Evolutionary conservation across 306 rosid species (phyloP).

Genomic region (cucumber (Cucumis sativus)): DNA sequence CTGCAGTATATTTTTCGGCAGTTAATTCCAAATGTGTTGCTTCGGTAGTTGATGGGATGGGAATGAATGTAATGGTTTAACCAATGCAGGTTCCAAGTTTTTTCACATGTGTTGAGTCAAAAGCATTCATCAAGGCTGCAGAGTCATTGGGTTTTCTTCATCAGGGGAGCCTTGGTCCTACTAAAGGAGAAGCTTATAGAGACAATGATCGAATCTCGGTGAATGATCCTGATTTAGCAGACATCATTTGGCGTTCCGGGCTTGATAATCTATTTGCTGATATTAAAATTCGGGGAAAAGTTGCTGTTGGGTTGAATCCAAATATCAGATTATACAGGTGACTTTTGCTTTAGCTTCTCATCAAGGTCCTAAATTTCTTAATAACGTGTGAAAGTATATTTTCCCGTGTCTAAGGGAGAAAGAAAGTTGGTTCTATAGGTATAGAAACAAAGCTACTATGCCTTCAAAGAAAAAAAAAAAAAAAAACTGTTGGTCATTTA

Average conservation of each 20-base stretch:
- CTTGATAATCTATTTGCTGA: slow-evolving; percentile 50
- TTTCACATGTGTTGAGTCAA: slow-evolving; percentile 61
- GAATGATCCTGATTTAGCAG: slow-evolving; percentile 57
- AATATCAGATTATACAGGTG: slow-evolving; percentile 82
- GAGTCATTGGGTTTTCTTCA: slow-evolving; percentile 64
- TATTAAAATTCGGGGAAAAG: slow-evolving; percentile 50
- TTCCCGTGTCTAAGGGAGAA: neutral
- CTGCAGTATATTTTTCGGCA: neutral
- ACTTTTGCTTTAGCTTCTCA: neutral
- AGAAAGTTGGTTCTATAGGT: neutral
- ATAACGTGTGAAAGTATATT: neutral
- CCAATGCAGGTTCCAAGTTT: slow-evolving; percentile 57
- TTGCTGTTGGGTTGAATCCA: slow-evolving; percentile 77
- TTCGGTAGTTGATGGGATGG: neutral
- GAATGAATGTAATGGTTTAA: slow-evolving; percentile 4
- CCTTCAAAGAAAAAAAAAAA: too few relatives aligned
- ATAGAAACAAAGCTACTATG: neutral
- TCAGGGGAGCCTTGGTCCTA: slow-evolving; percentile 87
- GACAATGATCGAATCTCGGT: slow-evolving; percentile 76
- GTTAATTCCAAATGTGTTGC: neutral
- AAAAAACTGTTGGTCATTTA: too few relatives aligned
- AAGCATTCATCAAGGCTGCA: slow-evolving; percentile 53
- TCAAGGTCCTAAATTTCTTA: neutral
- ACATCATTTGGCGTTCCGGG: slow-evolving; percentile 66
- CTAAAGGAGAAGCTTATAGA: slow-evolving; percentile 78